Conservation (phyloP, 495 filamentous ascomycete genomes). For the Penicillium riverlandense region DNA sequence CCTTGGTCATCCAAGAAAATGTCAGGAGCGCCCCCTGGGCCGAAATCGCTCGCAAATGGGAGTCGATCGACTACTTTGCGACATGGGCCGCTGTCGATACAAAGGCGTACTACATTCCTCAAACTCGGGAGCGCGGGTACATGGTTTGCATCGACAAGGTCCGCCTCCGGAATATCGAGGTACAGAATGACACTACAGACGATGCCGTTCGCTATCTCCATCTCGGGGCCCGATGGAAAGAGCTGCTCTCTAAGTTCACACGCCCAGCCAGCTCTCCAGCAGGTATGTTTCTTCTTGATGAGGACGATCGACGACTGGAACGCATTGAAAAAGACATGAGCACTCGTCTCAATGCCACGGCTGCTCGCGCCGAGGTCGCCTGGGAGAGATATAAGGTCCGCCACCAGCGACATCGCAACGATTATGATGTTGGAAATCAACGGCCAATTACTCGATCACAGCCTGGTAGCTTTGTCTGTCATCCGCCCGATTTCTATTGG, state of each 20-base stretch:
- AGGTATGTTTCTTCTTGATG: constrained; percentile 51
- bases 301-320: constrained; percentile 51
- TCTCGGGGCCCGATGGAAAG: constrained; percentile 19
- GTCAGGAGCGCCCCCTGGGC: constrained; percentile 58
- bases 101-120: constrained; percentile 73
- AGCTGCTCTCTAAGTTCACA: constrained; percentile 35
- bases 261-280: constrained; percentile 58
- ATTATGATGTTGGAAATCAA: constrained; percentile 39
- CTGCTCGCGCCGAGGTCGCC: constrained; percentile 16
- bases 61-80: constrained; percentile 48
- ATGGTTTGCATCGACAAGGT: constrained; percentile 53
- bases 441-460: constrained; percentile 53
- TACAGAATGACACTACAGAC: constrained; percentile 7
- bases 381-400: constrained; percentile 54
- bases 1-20: constrained; percentile 70
- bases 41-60: constrained; percentile 42
- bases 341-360: constrained; percentile 5
- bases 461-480: constrained; percentile 36
- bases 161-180: constrained; percentile 13
- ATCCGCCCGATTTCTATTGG: constrained; percentile 49
- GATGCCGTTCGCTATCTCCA: neutral
- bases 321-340: constrained; percentile 37
- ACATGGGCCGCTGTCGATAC: constrained; percentile 48
- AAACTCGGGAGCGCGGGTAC: constrained; percentile 69
- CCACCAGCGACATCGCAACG: constrained; percentile 45